A percentile compares a stretch with the other conserved stretches of the same genome.
Conservation (phyloP, 495 filamentous ascomycete genomes). For the Lindgomyces ingoldianus region DNA sequence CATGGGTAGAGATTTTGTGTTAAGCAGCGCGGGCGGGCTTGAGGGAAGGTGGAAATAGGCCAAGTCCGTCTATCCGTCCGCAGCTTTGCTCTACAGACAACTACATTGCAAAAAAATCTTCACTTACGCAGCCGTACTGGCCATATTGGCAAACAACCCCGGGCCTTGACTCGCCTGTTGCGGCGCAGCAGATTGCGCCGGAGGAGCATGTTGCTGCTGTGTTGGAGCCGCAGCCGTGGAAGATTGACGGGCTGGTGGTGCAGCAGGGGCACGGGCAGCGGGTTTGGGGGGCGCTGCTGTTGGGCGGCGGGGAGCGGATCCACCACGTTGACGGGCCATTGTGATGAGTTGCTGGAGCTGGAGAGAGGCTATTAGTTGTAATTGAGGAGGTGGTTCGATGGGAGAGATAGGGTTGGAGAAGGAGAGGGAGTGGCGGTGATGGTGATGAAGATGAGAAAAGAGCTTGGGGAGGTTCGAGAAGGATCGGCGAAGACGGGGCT, state of each 20-base stretch:
- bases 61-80: no score
- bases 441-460: not conserved
- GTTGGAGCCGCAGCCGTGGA: conserved; percentile 46
- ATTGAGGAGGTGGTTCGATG: conserved; percentile 5
- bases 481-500: conserved; percentile 20
- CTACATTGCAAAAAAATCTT: not conserved
- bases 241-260: conserved; percentile 44
- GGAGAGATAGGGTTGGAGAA: not conserved
- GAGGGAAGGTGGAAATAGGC: not conserved
- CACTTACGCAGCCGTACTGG: conserved; percentile 51
- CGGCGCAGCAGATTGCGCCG: conserved; percentile 31
- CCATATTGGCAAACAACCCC: conserved; percentile 52
- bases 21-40: not conserved
- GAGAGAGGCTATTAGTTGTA: not conserved
- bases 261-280: conserved; percentile 6
- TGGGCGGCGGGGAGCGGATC: conserved; percentile 40
- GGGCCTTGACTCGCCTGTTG: conserved; percentile 39
- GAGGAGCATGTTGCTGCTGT: conserved; percentile 20
- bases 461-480: conserved; percentile 30
- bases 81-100: no score
- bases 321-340: conserved; percentile 47
- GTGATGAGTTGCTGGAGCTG: conserved; percentile 16
- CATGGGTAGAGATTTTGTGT: no score
- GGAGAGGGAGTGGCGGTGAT: conserved; percentile 9
- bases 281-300: conserved; percentile 37